Evolutionary conservation across 768 basidiomycete genomes (phyloP), one percentile per base, ranked within the genome.

Genomic region (Rhodotorula graminis): DNA sequence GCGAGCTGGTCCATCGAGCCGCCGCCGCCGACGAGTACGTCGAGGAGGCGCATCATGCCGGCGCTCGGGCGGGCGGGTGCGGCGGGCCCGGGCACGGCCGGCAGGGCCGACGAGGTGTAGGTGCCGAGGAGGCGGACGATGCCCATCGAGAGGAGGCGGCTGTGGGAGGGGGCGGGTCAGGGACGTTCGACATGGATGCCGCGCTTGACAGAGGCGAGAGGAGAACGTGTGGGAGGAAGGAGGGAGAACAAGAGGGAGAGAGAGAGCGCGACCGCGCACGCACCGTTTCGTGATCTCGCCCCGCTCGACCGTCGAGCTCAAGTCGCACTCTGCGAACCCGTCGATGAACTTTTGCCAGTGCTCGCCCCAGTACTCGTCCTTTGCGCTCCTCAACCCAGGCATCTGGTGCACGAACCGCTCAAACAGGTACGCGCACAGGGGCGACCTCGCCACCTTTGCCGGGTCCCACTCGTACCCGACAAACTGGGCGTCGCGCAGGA

Each of bases 211-310:
- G n/a, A n/a, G n/a, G 9, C 5, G 37, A 37, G 37, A 37, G 37
- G 37, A 37, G 37, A 37, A n/a, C n/a, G n/a, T n/a, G n/a, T n/a
- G 37, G 37, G 37, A 37, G 37, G 37, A 9, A 37, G 37, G 37
- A 37, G 37, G 37, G 9, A 4, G 37, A 9, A 9, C 37, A 9
- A 49, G 49, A 3, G 1, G 18, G 29, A 15, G 16, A 21, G 5
- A 25, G 23, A n/a, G 11, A n/a, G n/a, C n/a, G n/a, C 15, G 19
- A 31, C 46, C 18, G 25, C 40, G 10, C 19, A 31, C 52, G 62
- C 31, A 73, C 71, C 75, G 46, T 33, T 76, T 76, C 12, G 75
- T 76, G 19, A 76, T 60, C 27, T 76, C 75, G 4, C 64, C 64
- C 0, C 75, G 49, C 52, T 76, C 75, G 29, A 65, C 63, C 19